These are phyloP conservation scores for Ceratocystis diversiconidia DNA, from an alignment of 2,329 filamentous ascomycete species.

Conservation along the genomic window DNA sequence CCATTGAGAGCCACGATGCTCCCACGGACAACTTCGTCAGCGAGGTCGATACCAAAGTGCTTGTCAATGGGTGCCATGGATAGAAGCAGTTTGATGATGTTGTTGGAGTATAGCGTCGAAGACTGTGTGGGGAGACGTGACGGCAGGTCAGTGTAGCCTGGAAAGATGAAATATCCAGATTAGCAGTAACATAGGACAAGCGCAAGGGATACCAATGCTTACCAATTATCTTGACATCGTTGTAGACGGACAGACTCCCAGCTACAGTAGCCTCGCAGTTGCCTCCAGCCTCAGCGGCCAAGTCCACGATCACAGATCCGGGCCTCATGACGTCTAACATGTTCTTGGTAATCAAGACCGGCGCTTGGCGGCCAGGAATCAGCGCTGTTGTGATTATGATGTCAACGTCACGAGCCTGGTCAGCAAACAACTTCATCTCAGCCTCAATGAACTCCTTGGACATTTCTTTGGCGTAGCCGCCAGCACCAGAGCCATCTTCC, in stretches of 20 bases:
- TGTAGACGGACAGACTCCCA: constrained; percentile 54
- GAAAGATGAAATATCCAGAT: background rate
- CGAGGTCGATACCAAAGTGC: constrained; percentile 64
- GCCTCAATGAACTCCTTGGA: constrained; percentile 85
- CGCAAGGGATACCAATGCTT: constrained; percentile 21
- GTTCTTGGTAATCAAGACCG: constrained; percentile 66
- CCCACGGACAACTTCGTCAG: constrained; percentile 74
- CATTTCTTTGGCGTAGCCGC: constrained; percentile 88
- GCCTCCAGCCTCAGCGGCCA: constrained; percentile 75
- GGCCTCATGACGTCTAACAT: constrained; percentile 80
- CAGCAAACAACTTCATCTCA: constrained; percentile 83
- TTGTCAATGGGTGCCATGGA: constrained; percentile 69
- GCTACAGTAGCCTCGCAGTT: constrained; percentile 74
- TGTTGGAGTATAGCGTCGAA: constrained; percentile 84
- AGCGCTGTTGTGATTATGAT: constrained; percentile 89
- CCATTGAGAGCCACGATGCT: constrained; percentile 72
- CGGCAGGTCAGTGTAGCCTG: constrained; percentile 73
- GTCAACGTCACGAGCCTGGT: constrained; percentile 76
- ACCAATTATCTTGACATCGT: constrained; percentile 76
- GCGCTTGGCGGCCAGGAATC: constrained; percentile 71
- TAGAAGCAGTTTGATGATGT: constrained; percentile 76
- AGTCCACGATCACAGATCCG: constrained; percentile 74
- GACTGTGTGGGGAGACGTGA: constrained; percentile 78
- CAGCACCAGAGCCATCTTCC: constrained; percentile 71
- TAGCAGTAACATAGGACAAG: background rate